A percentile compares a stretch with the other conserved stretches of the same genome.
Evolutionary conservation across 805 yeast species (phyloP).

Genomic region (Candida taoyuanica): DNA sequence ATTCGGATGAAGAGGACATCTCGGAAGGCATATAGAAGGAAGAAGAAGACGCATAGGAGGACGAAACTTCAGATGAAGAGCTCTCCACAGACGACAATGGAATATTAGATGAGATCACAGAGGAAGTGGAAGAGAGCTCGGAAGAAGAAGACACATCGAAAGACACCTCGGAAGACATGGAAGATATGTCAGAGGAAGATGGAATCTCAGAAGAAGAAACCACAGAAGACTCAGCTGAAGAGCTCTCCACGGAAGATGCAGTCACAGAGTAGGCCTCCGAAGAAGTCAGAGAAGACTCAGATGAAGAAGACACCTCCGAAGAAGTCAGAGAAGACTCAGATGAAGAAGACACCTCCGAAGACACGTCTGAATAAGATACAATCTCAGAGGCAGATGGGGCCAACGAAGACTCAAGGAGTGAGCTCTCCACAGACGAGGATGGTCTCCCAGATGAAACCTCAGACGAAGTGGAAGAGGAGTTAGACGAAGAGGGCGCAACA

Average conservation of each 20-base stretch:
- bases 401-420: no score
- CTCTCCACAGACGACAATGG: neutral
- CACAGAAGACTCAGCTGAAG: no score
- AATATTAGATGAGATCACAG: neutral
- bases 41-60: neutral
- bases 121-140: neutral
- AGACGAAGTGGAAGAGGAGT: slow-evolving; percentile 1
- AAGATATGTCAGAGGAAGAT: slow-evolving; percentile 1
- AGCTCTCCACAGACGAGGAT: no score
- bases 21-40: neutral
- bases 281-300: neutral
- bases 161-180: neutral
- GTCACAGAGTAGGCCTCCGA: slow-evolving; percentile 1
- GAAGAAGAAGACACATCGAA: neutral
- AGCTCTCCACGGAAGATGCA: neutral
- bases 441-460: no score
- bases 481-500: neutral
- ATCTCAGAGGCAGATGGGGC: no score
- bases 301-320: neutral
- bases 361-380: no score
- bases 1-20: neutral
- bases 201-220: neutral
- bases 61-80: neutral
- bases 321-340: neutral
- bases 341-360: neutral